Evolutionary conservation across 2,329 filamentous ascomycete genomes (phyloP).

Genomic region (Aschersonia sp.): DNA sequence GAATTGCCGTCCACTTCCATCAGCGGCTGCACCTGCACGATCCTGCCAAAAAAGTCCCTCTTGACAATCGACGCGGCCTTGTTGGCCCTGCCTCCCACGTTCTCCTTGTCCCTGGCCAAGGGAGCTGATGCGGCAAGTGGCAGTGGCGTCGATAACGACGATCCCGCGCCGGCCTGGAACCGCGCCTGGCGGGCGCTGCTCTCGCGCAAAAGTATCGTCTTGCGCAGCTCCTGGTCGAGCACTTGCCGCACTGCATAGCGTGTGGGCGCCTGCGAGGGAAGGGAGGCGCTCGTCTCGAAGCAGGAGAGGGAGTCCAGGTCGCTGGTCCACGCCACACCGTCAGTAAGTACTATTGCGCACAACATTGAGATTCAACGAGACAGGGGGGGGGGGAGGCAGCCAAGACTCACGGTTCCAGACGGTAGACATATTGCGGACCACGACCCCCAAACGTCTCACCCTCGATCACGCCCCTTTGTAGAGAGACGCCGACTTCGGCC

Average conservation of each 20-base stretch:
- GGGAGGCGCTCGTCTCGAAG: conserved; percentile 52
- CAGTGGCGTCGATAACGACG: neutral
- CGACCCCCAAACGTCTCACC: conserved; percentile 42
- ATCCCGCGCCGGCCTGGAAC: conserved; percentile 30
- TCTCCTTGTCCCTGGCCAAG: conserved; percentile 22
- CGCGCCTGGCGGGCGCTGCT: conserved; percentile 51
- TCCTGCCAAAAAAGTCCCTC: conserved; percentile 74
- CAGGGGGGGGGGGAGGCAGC: neutral
- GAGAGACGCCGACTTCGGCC: conserved; percentile 64
- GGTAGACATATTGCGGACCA: conserved; percentile 66
- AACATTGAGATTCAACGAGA: too few relatives aligned
- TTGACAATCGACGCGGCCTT: conserved; percentile 34
- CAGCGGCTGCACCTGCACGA: conserved; percentile 34
- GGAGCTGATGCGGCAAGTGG: conserved; percentile 3
- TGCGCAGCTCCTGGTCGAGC: conserved; percentile 76
- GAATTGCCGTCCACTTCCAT: conserved; percentile 26
- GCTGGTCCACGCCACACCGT: conserved; percentile 14
- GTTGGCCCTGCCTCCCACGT: conserved; percentile 16
- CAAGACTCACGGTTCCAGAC: conserved; percentile 75
- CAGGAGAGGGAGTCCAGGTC: conserved; percentile 63
- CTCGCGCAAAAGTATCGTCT: conserved; percentile 53
- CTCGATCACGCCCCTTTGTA: conserved; percentile 72
- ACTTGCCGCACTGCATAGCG: conserved; percentile 92
- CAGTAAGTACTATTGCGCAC: too few relatives aligned
- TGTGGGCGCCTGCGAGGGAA: conserved; percentile 51